Evolutionary conservation across 352 stramenopile species (phyloP).

Genomic region (Globisporangium cystogenes): DNA sequence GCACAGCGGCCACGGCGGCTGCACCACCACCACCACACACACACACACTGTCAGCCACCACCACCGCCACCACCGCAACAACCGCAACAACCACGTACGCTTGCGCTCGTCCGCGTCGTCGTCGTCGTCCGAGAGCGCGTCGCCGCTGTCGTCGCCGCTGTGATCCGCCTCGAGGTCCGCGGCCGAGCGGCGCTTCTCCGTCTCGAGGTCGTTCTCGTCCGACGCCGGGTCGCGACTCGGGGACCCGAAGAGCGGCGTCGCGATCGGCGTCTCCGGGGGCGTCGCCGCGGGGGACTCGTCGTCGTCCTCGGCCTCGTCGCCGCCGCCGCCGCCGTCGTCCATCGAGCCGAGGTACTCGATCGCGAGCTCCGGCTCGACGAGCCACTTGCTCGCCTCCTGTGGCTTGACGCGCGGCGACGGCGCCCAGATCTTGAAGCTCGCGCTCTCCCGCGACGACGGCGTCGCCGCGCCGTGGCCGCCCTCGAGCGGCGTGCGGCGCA

Average conservation of each 20-base stretch:
- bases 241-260: conserved; percentile 67
- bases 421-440: conserved; percentile 64
- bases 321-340: conserved; percentile 45
- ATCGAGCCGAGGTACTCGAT: conserved; percentile 82
- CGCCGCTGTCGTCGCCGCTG: conserved; percentile 27
- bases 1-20: conserved; percentile 18
- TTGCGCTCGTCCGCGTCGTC: conserved; percentile 35
- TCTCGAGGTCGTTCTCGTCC: conserved; percentile 36
- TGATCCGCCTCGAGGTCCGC: conserved; percentile 23
- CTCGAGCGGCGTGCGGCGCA: conserved; percentile 72
- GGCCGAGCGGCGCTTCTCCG: conserved; percentile 13
- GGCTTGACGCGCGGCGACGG: conserved; percentile 70
- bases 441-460: conserved; percentile 20
- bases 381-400: conserved; percentile 75
- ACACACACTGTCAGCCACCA: background rate
- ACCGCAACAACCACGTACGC: background rate
- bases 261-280: conserved; percentile 57
- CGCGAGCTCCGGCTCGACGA: conserved; percentile 68
- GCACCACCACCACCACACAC: background rate
- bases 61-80: background rate
- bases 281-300: conserved; percentile 65
- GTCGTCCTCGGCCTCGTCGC: conserved; percentile 61
- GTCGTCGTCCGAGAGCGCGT: conserved; percentile 32
- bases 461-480: conserved; percentile 29
- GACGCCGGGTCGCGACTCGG: conserved; percentile 35